Evolutionary conservation across 352 stramenopile species (phyloP).

Genomic region (Pythium rhizo-oryzae): DNA sequence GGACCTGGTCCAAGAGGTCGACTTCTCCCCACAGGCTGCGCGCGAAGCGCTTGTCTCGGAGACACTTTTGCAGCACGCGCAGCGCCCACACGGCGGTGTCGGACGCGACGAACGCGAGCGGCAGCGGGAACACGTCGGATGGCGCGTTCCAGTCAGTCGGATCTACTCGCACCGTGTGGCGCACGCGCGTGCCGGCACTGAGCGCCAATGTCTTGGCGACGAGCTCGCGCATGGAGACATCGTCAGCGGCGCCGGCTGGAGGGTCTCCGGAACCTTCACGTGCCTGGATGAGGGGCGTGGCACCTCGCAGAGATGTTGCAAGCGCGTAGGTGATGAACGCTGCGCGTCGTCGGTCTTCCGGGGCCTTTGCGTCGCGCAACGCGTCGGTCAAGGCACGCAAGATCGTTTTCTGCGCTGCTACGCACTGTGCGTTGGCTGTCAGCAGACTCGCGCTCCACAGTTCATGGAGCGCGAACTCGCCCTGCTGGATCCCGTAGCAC

Average conservation of each 20-base stretch:
- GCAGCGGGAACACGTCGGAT: constrained; percentile 12
- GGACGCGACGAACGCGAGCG: neutral
- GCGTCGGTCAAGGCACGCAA: constrained; percentile 13
- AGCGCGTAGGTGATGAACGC: constrained; percentile 5
- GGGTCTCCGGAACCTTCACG: neutral
- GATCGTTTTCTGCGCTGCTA: neutral
- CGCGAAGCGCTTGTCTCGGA: constrained; percentile 8
- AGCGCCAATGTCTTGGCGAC: constrained; percentile 4
- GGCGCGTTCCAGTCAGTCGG: constrained; percentile 7
- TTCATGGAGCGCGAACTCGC: neutral
- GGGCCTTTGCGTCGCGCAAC: neutral
- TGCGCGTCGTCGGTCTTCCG: neutral
- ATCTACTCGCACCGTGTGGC: neutral
- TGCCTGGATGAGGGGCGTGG: constrained; percentile 8
- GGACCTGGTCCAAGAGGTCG: constrained; percentile 24
- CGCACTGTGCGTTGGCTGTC: neutral
- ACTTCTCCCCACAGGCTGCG: constrained; percentile 5
- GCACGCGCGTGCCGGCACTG: constrained; percentile 1
- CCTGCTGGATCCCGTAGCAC: constrained; percentile 7
- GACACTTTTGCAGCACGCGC: constrained; percentile 13
- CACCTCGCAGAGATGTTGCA: neutral
- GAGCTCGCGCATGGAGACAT: constrained; percentile 1
- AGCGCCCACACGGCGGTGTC: constrained; percentile 20
- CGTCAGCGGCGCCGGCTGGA: too few species aligned
- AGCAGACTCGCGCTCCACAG: constrained; percentile 19